Evolutionary conservation across 2,329 filamentous ascomycete genomes (phyloP), one percentile per base, ranked within the genome.

Genomic region (Apiospora saccharicola): DNA sequence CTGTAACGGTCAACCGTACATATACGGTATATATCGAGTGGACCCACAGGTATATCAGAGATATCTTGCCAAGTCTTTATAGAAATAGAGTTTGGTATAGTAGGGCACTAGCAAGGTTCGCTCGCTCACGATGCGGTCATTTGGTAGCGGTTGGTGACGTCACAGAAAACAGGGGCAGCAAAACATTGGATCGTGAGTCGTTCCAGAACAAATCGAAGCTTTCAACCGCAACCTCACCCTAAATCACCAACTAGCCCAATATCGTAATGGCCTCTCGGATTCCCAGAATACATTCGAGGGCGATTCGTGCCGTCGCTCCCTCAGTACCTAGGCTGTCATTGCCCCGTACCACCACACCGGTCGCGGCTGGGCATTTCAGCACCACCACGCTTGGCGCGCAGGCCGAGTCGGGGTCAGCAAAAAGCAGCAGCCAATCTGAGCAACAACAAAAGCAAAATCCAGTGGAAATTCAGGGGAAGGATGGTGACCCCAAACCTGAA

Each of bases 51-150:
- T n/a, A 10, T 10, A 24, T 41, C 34, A n/a, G 34, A 64, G 0
- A 64, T 14, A 24, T 1, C 4, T 22, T 22, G 5, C 12, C 4
- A n/a, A 4, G 53, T 12, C n/a, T 22, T 22, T 61, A 37, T 64
- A 37, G 30, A 37, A 37, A 64, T 64, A 41, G 34, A 64, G 30
- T 64, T 64, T 41, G 22, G 34, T 64, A 41, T 64, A 64, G 57
- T n/a, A n/a, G 57, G 57, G 26, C 57, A 12, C 57, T 64, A 64
- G 57, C 57, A 64, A 64, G 57, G 57, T 41, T 64, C 19, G 57
- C n/a, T 41, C 19, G 57, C n/a, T 41, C 8, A 13, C 34, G 24
- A 41, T 64, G 57, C 34, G 34, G 34, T 64, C 30, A 41, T 64
- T n/a, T 1, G 12, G 8, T 34, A 37, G 37, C 57, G 19, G n/a